phyloP scores from a whole-genome alignment of 805 yeast genomes.

The Torulaspora maleeae region DNA sequence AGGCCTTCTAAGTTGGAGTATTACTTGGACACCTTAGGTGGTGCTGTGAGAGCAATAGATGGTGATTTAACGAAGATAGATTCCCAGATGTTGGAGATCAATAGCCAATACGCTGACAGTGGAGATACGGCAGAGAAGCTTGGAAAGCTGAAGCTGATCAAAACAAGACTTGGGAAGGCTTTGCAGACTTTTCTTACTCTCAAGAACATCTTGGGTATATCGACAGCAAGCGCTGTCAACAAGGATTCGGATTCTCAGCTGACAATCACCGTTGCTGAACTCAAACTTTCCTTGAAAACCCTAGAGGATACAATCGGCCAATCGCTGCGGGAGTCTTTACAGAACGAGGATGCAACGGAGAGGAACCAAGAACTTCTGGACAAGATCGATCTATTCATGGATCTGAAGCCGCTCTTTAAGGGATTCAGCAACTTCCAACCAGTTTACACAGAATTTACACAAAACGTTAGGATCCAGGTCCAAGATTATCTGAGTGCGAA shows the following conservation, averaged over 20 bases:
- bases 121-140: slow-evolving; percentile 34
- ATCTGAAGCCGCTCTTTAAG: slow-evolving; percentile 50
- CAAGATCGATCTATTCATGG: slow-evolving; percentile 46
- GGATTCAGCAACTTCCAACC: slow-evolving; percentile 48
- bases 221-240: slow-evolving; percentile 9
- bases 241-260: slow-evolving; percentile 8
- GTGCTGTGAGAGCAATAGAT: slow-evolving; percentile 53
- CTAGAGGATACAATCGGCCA: slow-evolving; percentile 44
- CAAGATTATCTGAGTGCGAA: slow-evolving; percentile 34
- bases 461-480: slow-evolving; percentile 38
- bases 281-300: slow-evolving; percentile 40
- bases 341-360: slow-evolving; percentile 17
- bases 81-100: slow-evolving; percentile 25
- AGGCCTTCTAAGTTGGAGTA: slow-evolving; percentile 60
- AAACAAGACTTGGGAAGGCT: slow-evolving; percentile 44
- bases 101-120: slow-evolving; percentile 19
- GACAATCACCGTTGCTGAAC: slow-evolving; percentile 29
- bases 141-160: slow-evolving; percentile 42
- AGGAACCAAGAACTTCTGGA: slow-evolving; percentile 37
- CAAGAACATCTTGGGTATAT: slow-evolving; percentile 37
- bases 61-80: slow-evolving; percentile 41
- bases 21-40: slow-evolving; percentile 55
- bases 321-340: slow-evolving; percentile 37
- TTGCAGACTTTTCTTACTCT: slow-evolving; percentile 44
- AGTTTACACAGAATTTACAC: slow-evolving; percentile 46